Evolutionary conservation across 345 rosid genomes (phyloP).

Genomic region (Camelina hispida): DNA sequence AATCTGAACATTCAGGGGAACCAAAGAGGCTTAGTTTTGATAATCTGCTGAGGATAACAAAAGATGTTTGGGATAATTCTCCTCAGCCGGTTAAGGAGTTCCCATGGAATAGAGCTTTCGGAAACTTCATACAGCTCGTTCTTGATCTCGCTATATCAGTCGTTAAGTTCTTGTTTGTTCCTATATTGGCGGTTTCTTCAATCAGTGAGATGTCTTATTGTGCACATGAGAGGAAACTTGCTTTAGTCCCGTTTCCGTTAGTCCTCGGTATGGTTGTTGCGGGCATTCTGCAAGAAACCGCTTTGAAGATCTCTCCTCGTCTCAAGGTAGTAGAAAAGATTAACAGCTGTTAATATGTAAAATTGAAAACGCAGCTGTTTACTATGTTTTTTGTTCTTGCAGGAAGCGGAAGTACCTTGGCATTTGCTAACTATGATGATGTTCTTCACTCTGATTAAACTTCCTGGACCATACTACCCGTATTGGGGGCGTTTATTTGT

Average conservation of each 20-base stretch:
- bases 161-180: conserved; percentile 69
- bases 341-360: not conserved
- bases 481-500: conserved; percentile 81
- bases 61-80: conserved; percentile 61
- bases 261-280: conserved; percentile 68
- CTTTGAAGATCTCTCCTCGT: conserved; percentile 67
- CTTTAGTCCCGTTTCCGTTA: conserved; percentile 67
- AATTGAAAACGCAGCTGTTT: no score
- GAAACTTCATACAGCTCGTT: conserved; percentile 72
- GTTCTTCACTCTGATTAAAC: conserved; percentile 65
- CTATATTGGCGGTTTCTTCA: conserved; percentile 71
- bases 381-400: conserved; percentile 4
- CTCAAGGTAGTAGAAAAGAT: conserved; percentile 60
- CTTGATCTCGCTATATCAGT: conserved; percentile 74
- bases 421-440: conserved; percentile 69
- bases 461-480: conserved; percentile 88
- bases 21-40: conserved; percentile 56
- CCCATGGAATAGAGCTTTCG: conserved; percentile 76
- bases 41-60: conserved; percentile 53
- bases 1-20: conserved; percentile 65
- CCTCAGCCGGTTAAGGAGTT: conserved; percentile 83
- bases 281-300: conserved; percentile 59
- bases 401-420: conserved; percentile 95
- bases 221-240: conserved; percentile 82
- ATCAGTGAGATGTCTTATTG: conserved; percentile 98